Conservation (phyloP, 1,139 yeast species). For the Debaryomyces fabryi region DNA sequence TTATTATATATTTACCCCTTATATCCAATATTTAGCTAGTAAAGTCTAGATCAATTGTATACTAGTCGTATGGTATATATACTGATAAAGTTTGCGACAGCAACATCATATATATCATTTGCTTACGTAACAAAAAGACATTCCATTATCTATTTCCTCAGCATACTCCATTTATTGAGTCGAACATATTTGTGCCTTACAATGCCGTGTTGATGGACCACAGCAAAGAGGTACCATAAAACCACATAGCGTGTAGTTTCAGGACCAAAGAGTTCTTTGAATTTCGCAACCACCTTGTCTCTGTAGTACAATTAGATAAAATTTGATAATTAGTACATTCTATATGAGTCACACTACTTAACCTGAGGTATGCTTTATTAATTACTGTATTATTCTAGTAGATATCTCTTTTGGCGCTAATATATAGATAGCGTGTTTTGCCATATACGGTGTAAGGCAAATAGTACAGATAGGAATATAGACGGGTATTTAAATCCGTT, state of each 20-base stretch:
- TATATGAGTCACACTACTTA: not conserved
- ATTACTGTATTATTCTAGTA: not conserved
- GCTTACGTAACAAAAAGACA: not conserved
- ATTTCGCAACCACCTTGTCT: not conserved
- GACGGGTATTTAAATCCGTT: conserved; percentile 4
- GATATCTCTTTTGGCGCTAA: not conserved
- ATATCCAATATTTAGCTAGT: no score
- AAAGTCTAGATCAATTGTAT: not conserved
- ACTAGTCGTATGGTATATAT: not conserved
- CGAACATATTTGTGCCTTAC: not conserved
- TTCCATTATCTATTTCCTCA: not conserved
- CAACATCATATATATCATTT: not conserved
- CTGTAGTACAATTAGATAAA: not conserved
- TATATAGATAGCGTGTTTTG: not conserved
- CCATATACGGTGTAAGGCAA: conserved; percentile 1
- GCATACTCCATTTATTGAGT: not conserved
- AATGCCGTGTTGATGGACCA: not conserved
- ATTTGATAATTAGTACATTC: not conserved
- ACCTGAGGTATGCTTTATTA: not conserved
- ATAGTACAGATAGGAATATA: not conserved
- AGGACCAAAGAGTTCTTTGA: not conserved
- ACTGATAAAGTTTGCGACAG: not conserved
- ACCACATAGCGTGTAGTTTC: not conserved
- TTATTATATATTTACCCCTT: not conserved
- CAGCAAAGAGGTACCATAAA: not conserved